Conservation (phyloP, 2,329 filamentous ascomycete species). For the Talaromyces pinophilus region DNA sequence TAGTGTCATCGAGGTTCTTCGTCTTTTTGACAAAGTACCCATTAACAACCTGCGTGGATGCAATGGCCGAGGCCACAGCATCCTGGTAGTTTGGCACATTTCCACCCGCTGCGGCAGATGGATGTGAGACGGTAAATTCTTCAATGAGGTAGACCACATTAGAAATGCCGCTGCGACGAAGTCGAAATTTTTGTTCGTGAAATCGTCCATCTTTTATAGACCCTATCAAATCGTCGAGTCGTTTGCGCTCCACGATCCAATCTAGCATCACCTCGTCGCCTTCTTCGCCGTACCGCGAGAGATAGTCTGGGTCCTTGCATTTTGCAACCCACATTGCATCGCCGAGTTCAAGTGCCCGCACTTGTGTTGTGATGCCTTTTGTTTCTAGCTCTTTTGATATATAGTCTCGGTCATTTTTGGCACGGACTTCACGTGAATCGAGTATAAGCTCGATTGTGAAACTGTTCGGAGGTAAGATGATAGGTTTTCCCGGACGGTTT, state of each 20-base stretch:
- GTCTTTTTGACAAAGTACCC: conserved; percentile 79
- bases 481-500: conserved; percentile 52
- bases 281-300: conserved; percentile 57
- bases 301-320: conserved; percentile 60
- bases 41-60: conserved; percentile 74
- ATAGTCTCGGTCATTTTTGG: conserved; percentile 73
- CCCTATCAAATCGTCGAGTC: conserved; percentile 74
- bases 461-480: conserved; percentile 62
- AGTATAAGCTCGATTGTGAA: conserved; percentile 74
- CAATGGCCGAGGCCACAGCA: conserved; percentile 70
- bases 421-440: conserved; percentile 72
- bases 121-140: conserved; percentile 63
- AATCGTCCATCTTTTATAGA: conserved; percentile 83
- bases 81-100: conserved; percentile 58
- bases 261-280: conserved; percentile 72
- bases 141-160: conserved; percentile 80
- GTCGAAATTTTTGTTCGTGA: conserved; percentile 80
- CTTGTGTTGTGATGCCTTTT: conserved; percentile 64
- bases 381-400: conserved; percentile 71
- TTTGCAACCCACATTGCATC: conserved; percentile 81
- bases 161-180: conserved; percentile 69
- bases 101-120: conserved; percentile 37
- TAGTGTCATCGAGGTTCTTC: conserved; percentile 72
- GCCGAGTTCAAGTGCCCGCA: conserved; percentile 69
- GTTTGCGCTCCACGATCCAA: conserved; percentile 78